Conservation (phyloP, 2,329 filamentous ascomycete genomes). For the Colletotrichum liriopes region DNA sequence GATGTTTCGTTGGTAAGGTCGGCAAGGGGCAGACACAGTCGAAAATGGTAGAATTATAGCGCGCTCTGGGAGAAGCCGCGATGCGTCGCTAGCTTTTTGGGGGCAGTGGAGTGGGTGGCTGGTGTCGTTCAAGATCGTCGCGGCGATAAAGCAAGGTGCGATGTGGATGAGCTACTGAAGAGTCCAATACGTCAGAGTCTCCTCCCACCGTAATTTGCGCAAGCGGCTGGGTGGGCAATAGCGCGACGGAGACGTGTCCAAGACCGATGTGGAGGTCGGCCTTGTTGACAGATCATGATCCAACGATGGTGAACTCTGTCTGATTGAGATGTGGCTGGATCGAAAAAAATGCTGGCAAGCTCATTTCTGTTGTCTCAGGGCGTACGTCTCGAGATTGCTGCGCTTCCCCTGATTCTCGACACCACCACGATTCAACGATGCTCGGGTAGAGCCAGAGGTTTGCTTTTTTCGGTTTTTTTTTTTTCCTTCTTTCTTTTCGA, state of each 20-base stretch:
- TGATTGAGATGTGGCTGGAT: slow-evolving; percentile 1
- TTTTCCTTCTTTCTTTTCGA: background rate
- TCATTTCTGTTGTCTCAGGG: slow-evolving; percentile 16
- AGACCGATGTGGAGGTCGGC: background rate
- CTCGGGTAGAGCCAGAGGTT: background rate
- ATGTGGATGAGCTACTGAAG: background rate
- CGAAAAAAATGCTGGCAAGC: background rate
- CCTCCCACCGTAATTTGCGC: background rate
- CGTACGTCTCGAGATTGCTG: background rate
- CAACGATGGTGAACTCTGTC: background rate
- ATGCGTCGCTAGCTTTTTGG: background rate
- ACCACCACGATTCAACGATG: background rate
- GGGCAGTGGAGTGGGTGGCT: slow-evolving; percentile 37
- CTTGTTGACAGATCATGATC: background rate
- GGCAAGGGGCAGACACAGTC: background rate
- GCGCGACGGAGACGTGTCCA: slow-evolving; percentile 21
- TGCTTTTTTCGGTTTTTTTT: background rate
- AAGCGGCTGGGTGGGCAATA: slow-evolving; percentile 14
- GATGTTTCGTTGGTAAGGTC: background rate
- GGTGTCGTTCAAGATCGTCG: slow-evolving; percentile 10
- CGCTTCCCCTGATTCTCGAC: background rate
- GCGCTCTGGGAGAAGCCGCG: background rate
- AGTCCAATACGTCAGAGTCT: slow-evolving; percentile 10
- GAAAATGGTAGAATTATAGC: background rate
- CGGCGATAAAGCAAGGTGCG: background rate